Evolutionary conservation across 2,329 filamentous ascomycete species (phyloP).

Genomic region (Aspergillus sp.): DNA sequence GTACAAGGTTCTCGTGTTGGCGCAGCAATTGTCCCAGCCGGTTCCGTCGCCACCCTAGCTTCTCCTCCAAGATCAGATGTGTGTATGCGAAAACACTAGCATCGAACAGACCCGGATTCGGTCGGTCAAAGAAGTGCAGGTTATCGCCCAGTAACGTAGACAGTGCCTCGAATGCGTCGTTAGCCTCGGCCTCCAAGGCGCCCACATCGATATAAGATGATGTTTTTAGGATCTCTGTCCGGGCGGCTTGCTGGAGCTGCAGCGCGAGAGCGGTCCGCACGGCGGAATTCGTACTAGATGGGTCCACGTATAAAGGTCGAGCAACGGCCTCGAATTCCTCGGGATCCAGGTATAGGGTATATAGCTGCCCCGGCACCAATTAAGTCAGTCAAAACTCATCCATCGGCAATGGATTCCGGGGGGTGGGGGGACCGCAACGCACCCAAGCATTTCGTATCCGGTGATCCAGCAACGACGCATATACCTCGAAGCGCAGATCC

Average conservation of each 20-base stretch:
- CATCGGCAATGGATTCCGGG: not conserved
- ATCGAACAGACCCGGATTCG: constrained; percentile 74
- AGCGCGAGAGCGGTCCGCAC: constrained; percentile 65
- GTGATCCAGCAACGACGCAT: constrained; percentile 74
- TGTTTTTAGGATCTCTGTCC: constrained; percentile 70
- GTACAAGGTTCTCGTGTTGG: constrained; percentile 63
- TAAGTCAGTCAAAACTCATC: not conserved
- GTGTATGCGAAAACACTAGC: constrained; percentile 89
- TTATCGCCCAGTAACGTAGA: constrained; percentile 60
- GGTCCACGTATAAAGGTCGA: constrained; percentile 67
- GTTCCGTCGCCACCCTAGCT: constrained; percentile 65
- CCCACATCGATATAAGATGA: constrained; percentile 56
- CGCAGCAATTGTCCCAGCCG: constrained; percentile 60
- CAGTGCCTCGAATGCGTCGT: constrained; percentile 64
- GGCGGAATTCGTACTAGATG: constrained; percentile 60
- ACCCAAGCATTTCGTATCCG: constrained; percentile 85
- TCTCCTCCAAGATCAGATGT: constrained; percentile 70
- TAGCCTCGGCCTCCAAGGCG: constrained; percentile 62
- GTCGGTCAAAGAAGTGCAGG: constrained; percentile 62
- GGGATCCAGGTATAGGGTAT: constrained; percentile 75
- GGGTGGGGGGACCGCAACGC: constrained; percentile 27
- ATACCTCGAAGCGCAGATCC: constrained; percentile 68
- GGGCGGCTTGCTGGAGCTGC: constrained; percentile 72
- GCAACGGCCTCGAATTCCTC: constrained; percentile 68
- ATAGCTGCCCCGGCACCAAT: constrained; percentile 56